Evolutionary conservation across 2,329 filamentous ascomycete species (phyloP).

Genomic region (Proliferodiscus dingleyae): DNA sequence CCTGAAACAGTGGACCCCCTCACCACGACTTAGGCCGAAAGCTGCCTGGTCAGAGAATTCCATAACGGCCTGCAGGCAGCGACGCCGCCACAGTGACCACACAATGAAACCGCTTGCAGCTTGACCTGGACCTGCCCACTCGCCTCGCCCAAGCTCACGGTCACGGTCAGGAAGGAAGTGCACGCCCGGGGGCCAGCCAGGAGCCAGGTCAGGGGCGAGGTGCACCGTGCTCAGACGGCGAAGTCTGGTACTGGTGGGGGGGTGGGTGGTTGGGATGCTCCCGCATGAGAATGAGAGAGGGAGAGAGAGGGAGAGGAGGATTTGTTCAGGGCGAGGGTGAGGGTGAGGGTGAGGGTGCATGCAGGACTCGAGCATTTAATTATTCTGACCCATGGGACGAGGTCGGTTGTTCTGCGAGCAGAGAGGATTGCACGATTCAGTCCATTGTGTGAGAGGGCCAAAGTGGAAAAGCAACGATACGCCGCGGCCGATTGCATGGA

Average conservation of each 20-base stretch:
- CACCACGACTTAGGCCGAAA: background rate
- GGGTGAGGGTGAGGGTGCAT: too few relatives aligned
- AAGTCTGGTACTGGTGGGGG: background rate
- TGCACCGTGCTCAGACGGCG: constrained; percentile 14
- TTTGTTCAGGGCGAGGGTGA: too few relatives aligned
- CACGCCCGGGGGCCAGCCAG: too few relatives aligned
- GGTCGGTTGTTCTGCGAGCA: too few relatives aligned
- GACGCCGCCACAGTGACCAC: background rate
- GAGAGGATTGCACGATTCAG: too few relatives aligned
- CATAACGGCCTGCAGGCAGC: background rate
- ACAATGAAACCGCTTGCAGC: constrained; percentile 23
- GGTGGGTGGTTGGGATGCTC: background rate
- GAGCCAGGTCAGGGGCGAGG: constrained; percentile 14
- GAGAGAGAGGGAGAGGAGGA: constrained; percentile 1
- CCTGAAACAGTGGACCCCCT: constrained; percentile 16
- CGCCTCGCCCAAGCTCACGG: constrained; percentile 1
- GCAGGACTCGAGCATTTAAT: too few relatives aligned
- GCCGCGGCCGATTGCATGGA: too few relatives aligned
- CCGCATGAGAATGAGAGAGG: constrained; percentile 5
- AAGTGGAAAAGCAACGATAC: too few relatives aligned
- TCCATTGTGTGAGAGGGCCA: too few relatives aligned
- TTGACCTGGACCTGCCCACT: constrained; percentile 5
- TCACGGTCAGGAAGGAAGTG: too few relatives aligned
- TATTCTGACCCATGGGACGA: too few relatives aligned
- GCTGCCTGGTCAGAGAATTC: background rate